Evolutionary conservation across 495 filamentous ascomycete species (phyloP).

Genomic region (Copromyces sp.): DNA sequence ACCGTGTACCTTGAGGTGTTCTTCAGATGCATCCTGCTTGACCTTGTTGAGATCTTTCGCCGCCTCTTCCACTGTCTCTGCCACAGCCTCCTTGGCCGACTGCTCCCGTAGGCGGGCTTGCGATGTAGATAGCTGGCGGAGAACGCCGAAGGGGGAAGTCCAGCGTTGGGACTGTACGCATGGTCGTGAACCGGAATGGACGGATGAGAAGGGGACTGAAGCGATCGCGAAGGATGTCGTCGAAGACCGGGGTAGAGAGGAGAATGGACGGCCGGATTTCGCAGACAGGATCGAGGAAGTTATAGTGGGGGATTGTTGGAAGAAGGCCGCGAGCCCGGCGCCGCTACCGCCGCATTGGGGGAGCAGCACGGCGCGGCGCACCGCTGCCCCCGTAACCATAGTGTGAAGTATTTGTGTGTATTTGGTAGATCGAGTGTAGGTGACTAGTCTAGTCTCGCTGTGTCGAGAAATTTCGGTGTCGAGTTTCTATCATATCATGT

Average conservation of each 20-base stretch:
- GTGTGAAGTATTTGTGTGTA: slow-evolving; percentile 1
- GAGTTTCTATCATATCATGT: slow-evolving; percentile 16
- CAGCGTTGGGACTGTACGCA: slow-evolving; percentile 5
- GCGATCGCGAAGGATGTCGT: background rate
- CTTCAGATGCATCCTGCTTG: slow-evolving; percentile 11
- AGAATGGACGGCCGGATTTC: slow-evolving; percentile 8
- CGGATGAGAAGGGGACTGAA: background rate
- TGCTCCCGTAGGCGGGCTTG: slow-evolving; percentile 5
- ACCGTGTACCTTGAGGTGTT: slow-evolving; percentile 20
- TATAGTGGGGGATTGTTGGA: background rate
- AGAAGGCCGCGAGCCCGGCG: slow-evolving; percentile 6
- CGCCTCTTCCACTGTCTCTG: slow-evolving; percentile 5
- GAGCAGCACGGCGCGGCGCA: slow-evolving; percentile 27
- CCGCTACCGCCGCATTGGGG: slow-evolving; percentile 18
- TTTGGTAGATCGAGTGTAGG: background rate
- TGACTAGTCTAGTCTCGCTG: slow-evolving; percentile 6
- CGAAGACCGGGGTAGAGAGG: background rate
- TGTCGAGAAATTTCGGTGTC: slow-evolving; percentile 6
- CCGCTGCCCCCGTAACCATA: slow-evolving; percentile 28
- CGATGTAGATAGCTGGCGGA: slow-evolving; percentile 24
- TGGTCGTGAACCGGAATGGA: background rate
- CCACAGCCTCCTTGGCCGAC: slow-evolving; percentile 1
- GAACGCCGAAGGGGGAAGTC: slow-evolving; percentile 13
- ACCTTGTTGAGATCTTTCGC: slow-evolving; percentile 6
- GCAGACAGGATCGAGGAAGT: background rate